Base-by-base conservation (phyloP, 208 protist species). In the Crithidia brevicula region DNA sequence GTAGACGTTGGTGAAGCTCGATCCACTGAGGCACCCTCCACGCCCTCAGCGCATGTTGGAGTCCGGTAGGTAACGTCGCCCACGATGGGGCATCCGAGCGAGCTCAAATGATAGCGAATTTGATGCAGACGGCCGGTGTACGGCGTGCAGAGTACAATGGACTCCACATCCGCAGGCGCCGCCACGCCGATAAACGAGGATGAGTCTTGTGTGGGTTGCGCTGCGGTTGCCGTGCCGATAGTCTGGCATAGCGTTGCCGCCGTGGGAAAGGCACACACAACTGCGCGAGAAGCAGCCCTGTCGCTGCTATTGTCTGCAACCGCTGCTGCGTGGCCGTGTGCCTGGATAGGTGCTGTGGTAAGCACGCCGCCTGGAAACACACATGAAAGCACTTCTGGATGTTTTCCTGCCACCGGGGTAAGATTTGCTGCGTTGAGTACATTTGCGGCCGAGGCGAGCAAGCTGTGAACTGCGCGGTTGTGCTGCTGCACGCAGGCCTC, bases 41-140 rank as follows among this genome's bases (percentile, higher is more conserved):
- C n/a, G n/a, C n/a, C n/a, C n/a, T n/a, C n/a, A n/a, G n/a, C n/a
- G n/a, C n/a, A n/a, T n/a, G n/a, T n/a, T n/a, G n/a, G n/a, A n/a
- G n/a, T n/a, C n/a, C n/a, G n/a, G 61, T 65, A 77, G 4, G 61
- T 58, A 13, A 62, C 46, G 66, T 98, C 96, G 51, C 90, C 84
- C n/a, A 86, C 67, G 57, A 98, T 98, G 11, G 92, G 91, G 60
- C 77, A 79, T 10, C 89, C 88, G 15, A 92, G 75, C 20, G 70
- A 56, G 56, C 76, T 72, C 11, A 97, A 65, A 78, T 98, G 96
- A 50, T 87, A 59, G 10, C 96, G 86, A 34, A 98, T 96, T 60
- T 98, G 96, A 75, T 98, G 94, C 47, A 92, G 83, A 7, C 94
- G 81, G 5, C 96, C 96, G 4, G 96, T 97, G 46, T 96, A 82